phyloP scores from a whole-genome alignment of 805 yeast species.

The Candida xyloterini region DNA sequence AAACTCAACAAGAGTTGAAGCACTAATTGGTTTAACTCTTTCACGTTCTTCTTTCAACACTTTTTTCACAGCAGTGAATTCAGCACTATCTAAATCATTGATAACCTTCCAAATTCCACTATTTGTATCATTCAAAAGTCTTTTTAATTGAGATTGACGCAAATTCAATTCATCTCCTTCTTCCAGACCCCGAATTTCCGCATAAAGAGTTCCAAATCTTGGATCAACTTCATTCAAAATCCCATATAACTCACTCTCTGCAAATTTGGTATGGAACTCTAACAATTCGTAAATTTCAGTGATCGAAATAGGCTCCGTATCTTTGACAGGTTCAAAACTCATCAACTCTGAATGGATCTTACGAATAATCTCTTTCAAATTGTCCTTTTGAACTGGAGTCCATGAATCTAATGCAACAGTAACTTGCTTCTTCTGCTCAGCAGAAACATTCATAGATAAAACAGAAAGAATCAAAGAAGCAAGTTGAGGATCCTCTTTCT shows the following conservation, averaged over 20 bases:
- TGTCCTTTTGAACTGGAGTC: not conserved
- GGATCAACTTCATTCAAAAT: constrained; percentile 26
- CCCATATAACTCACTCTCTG: constrained; percentile 22
- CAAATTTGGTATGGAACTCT: constrained; percentile 19
- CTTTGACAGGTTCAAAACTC: constrained; percentile 2
- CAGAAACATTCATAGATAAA: not conserved
- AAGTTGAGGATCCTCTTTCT: constrained; percentile 19
- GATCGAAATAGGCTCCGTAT: constrained; percentile 7
- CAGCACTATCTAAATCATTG: constrained; percentile 20
- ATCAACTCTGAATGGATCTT: constrained; percentile 9
- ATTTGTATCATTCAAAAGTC: constrained; percentile 19
- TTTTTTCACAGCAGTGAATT: constrained; percentile 19
- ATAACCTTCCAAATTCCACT: constrained; percentile 23
- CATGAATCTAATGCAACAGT: not conserved
- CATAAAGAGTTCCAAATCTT: constrained; percentile 22
- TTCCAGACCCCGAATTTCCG: constrained; percentile 19
- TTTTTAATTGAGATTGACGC: constrained; percentile 19
- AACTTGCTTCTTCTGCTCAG: constrained; percentile 4
- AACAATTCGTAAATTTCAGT: constrained; percentile 1
- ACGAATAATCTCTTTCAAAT: constrained; percentile 4
- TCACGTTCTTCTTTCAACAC: constrained; percentile 10
- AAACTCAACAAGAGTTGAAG: constrained; percentile 1
- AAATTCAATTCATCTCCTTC: constrained; percentile 20
- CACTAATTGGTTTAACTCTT: not conserved
- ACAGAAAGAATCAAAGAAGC: constrained; percentile 17